phyloP scores from a whole-genome alignment of 2,329 filamentous ascomycete species.

The Chaetomium sp. region DNA sequence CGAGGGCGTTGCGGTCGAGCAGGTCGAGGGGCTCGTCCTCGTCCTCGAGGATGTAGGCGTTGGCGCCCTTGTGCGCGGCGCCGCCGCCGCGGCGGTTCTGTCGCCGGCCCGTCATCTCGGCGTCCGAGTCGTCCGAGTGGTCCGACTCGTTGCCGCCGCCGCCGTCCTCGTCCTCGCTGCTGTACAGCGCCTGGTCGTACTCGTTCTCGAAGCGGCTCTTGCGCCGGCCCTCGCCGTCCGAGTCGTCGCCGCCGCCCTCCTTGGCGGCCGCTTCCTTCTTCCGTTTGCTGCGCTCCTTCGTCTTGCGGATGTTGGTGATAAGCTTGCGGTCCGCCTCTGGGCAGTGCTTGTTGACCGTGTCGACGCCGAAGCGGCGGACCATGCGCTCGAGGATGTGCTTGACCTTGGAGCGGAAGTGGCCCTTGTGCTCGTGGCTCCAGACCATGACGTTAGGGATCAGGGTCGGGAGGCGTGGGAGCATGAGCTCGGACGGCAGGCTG shows the following conservation, averaged over 20 bases:
- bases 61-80: slow-evolving; percentile 59
- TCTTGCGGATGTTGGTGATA: slow-evolving; percentile 92
- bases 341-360: slow-evolving; percentile 75
- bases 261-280: slow-evolving; percentile 73
- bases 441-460: slow-evolving; percentile 89
- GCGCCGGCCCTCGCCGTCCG: slow-evolving; percentile 51
- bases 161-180: slow-evolving; percentile 58
- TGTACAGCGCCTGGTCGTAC: slow-evolving; percentile 95
- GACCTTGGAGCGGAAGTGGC: slow-evolving; percentile 93
- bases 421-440: slow-evolving; percentile 98
- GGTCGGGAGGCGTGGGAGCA: slow-evolving; percentile 73
- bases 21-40: slow-evolving; percentile 94
- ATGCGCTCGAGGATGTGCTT: slow-evolving; percentile 97
- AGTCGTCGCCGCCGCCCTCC: slow-evolving; percentile 59
- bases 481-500: slow-evolving; percentile 74
- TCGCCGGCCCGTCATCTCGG: slow-evolving; percentile 48
- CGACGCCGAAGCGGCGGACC: slow-evolving; percentile 85
- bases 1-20: slow-evolving; percentile 83
- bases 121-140: slow-evolving; percentile 62
- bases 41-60: slow-evolving; percentile 88
- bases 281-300: slow-evolving; percentile 85
- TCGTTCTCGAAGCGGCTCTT: slow-evolving; percentile 81
- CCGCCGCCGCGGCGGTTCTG: slow-evolving; percentile 49
- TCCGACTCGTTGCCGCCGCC: slow-evolving; percentile 33
- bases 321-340: slow-evolving; percentile 88